Percentiles rank a stretch among this genome's conserved stretches.
phyloP scores from a whole-genome alignment of 2,329 filamentous ascomycete species.

The Curvularia lunata region DNA sequence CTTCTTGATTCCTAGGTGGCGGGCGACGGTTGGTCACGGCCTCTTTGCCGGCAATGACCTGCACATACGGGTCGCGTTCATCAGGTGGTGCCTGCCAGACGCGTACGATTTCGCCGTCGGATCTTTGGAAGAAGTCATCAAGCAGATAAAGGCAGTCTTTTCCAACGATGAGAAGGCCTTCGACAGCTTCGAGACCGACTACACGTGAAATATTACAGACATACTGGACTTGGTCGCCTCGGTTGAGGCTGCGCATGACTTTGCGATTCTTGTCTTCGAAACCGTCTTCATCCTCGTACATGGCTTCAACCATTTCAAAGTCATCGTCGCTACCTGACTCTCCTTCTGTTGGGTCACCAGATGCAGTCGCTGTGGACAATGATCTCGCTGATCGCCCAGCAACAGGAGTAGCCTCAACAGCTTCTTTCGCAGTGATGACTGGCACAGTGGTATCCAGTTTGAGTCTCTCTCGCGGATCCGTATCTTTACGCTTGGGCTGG shows the following conservation, averaged over 20 bases:
- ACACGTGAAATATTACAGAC: slow-evolving; percentile 96
- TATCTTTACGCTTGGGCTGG: slow-evolving; percentile 81
- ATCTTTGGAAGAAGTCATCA: slow-evolving; percentile 94
- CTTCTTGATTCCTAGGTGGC: slow-evolving; percentile 50
- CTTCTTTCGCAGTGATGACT: slow-evolving; percentile 36
- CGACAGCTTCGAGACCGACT: slow-evolving; percentile 88
- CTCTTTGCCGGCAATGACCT: slow-evolving; percentile 85
- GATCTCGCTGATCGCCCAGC: slow-evolving; percentile 28
- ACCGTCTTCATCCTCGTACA: slow-evolving; percentile 80
- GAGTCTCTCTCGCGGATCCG: slow-evolving; percentile 57
- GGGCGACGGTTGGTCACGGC: slow-evolving; percentile 58
- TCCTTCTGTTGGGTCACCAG: slow-evolving; percentile 48
- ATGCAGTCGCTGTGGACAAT: slow-evolving; percentile 25
- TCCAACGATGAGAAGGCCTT: slow-evolving; percentile 90
- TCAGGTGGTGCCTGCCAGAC: slow-evolving; percentile 92
- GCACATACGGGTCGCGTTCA: slow-evolving; percentile 92
- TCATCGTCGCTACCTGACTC: slow-evolving; percentile 74
- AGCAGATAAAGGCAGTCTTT: slow-evolving; percentile 93
- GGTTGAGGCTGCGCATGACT: slow-evolving; percentile 91
- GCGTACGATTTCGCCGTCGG: slow-evolving; percentile 95
- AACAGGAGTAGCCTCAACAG: slow-evolving; percentile 40
- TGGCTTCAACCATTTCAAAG: slow-evolving; percentile 94
- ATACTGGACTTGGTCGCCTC: slow-evolving; percentile 88
- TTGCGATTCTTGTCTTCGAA: slow-evolving; percentile 99
- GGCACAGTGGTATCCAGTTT: slow-evolving; percentile 56